Conservation (phyloP, 257 asterid species). For the Scutellaria galericulata region DNA sequence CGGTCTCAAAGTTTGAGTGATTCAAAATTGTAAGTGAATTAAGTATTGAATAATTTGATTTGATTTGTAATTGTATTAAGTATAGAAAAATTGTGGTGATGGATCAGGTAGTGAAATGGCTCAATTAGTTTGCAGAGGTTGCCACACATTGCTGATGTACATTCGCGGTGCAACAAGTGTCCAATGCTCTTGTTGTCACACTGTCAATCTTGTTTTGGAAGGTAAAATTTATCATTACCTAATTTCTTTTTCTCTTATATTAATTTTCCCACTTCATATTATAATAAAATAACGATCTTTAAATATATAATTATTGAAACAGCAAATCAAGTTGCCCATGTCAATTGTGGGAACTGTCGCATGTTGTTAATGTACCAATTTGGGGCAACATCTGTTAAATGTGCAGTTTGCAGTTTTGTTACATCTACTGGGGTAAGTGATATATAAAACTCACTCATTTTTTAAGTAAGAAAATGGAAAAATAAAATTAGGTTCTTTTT, state of each 20-base stretch:
- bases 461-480: too few relatives aligned
- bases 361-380: slow-evolving; percentile 13
- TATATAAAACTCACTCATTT: too few relatives aligned
- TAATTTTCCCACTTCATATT: not conserved
- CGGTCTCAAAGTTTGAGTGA: too few relatives aligned
- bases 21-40: too few relatives aligned
- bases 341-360: slow-evolving; percentile 11
- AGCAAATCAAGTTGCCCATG: slow-evolving; percentile 14
- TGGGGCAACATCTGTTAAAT: slow-evolving; percentile 13
- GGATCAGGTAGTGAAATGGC: not conserved
- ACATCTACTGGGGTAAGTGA: not conserved
- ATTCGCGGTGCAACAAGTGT: slow-evolving; percentile 2
- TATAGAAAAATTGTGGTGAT: not conserved
- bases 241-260: not conserved
- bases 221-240: not conserved
- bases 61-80: too few relatives aligned
- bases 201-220: not conserved
- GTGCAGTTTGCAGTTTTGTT: slow-evolving; percentile 14
- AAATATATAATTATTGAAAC: not conserved
- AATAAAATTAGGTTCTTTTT: too few relatives aligned
- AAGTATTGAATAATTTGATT: too few relatives aligned
- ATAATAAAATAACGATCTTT: not conserved
- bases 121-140: not conserved
- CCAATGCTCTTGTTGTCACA: slow-evolving; percentile 18
- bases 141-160: slow-evolving; percentile 21